phyloP scores from a whole-genome alignment of 2,329 filamentous ascomycete genomes.

The Colletotrichum australisinense region DNA sequence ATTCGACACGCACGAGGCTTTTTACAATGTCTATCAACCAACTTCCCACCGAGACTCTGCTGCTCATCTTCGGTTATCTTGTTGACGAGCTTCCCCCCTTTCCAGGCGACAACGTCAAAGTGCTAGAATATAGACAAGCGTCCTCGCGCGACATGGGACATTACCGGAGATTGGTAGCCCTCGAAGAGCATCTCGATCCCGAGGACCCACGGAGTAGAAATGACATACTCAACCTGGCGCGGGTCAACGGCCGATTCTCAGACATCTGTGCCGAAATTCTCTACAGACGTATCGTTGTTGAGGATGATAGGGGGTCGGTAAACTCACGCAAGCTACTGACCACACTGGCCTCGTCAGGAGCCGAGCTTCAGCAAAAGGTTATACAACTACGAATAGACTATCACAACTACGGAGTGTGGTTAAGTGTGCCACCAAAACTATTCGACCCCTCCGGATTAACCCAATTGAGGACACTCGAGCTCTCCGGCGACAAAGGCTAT shows the following conservation, averaged over 20 bases:
- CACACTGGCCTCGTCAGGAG: not conserved
- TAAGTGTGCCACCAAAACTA: not conserved
- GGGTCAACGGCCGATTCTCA: not conserved
- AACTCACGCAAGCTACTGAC: not conserved
- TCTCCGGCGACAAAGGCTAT: not conserved
- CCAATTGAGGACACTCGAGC: not conserved
- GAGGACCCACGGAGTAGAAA: not conserved
- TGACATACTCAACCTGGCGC: not conserved
- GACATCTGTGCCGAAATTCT: not conserved
- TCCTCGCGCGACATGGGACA: not conserved
- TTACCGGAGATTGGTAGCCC: not conserved
- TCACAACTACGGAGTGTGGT: not conserved
- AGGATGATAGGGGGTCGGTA: not conserved
- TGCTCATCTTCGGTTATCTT: not conserved
- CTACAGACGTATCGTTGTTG: not conserved
- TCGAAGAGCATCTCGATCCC: not conserved
- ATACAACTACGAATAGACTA: not conserved
- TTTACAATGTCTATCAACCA: not conserved
- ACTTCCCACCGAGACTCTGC: not conserved
- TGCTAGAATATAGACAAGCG: not conserved
- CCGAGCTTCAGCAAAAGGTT: not conserved
- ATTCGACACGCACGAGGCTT: not conserved
- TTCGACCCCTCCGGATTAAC: not conserved
- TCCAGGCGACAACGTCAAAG: not conserved
- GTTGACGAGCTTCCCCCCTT: not conserved